These are phyloP conservation scores for Diaporthe vaccinii DNA, from an alignment of 2,329 filamentous ascomycete species.

Conservation along the genomic window DNA sequence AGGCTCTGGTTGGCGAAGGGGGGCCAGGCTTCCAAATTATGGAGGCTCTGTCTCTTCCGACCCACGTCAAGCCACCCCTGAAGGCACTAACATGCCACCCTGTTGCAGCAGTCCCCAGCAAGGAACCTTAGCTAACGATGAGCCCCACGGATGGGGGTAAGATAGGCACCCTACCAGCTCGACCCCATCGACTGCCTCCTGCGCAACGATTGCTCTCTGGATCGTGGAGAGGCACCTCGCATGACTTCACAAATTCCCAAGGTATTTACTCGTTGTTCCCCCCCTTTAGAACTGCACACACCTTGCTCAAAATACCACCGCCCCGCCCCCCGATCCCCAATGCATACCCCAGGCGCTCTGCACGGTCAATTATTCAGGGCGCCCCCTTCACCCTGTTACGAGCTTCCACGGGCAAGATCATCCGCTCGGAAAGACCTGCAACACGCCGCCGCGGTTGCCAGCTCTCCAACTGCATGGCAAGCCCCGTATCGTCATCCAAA, in stretches of 20 bases:
- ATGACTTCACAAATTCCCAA: slow-evolving; percentile 63
- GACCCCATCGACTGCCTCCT: slow-evolving; percentile 45
- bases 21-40: slow-evolving; percentile 35
- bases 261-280: slow-evolving; percentile 49
- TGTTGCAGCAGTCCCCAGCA: slow-evolving; percentile 40
- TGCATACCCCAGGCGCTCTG: slow-evolving; percentile 1
- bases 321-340: slow-evolving; percentile 21
- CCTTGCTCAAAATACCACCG: slow-evolving; percentile 38
- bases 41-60: slow-evolving; percentile 39
- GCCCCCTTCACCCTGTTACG: neutral
- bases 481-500: neutral
- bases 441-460: neutral
- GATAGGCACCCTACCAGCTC: slow-evolving; percentile 47
- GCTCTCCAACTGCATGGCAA: neutral
- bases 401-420: slow-evolving; percentile 3
- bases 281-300: neutral
- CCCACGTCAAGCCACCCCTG: slow-evolving; percentile 38
- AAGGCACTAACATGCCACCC: slow-evolving; percentile 38
- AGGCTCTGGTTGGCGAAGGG: slow-evolving; percentile 27
- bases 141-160: slow-evolving; percentile 35
- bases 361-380: neutral
- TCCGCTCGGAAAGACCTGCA: slow-evolving; percentile 21
- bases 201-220: slow-evolving; percentile 51
- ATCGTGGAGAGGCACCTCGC: slow-evolving; percentile 54
- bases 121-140: slow-evolving; percentile 40